Conservation (phyloP, 176 grass and related monocot genomes). For the Thinopyrum elongatum region DNA sequence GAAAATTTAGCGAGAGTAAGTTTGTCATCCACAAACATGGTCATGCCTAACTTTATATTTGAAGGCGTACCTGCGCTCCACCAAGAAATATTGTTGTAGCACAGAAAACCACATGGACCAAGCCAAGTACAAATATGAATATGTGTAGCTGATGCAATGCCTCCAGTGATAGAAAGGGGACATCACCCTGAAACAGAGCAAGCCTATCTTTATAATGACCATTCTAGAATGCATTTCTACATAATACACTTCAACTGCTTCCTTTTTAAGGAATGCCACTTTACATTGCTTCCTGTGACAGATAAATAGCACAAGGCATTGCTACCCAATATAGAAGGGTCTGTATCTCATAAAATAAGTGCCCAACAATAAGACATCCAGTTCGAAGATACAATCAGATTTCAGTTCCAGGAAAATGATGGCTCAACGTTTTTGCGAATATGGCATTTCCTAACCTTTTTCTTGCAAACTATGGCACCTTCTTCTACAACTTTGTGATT, state of each 20-base stretch:
- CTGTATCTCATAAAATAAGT: not conserved
- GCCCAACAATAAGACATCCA: not conserved
- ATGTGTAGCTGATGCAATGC: slow-evolving; percentile 90
- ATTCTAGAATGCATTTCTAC: not conserved
- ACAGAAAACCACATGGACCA: slow-evolving; percentile 75
- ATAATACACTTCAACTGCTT: not conserved
- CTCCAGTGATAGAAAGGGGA: slow-evolving; percentile 78
- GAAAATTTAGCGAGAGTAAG: slow-evolving; percentile 20
- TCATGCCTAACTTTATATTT: not conserved
- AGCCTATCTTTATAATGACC: slow-evolving; percentile 1
- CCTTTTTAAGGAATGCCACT: not conserved
- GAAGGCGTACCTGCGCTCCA: slow-evolving; percentile 58
- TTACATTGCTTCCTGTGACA: not conserved
- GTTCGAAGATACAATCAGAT: not conserved
- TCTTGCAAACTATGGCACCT: slow-evolving; percentile 41
- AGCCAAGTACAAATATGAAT: slow-evolving; percentile 86
- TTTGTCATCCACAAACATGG: slow-evolving; percentile 14
- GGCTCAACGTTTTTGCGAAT: not conserved
- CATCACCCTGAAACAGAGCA: slow-evolving; percentile 63
- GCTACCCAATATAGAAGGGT: not conserved
- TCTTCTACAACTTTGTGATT: slow-evolving; percentile 12
- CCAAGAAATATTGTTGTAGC: slow-evolving; percentile 83
- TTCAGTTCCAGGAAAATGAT: not conserved
- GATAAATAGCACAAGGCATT: not conserved
- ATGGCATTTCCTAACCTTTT: slow-evolving; percentile 38